Evolutionary conservation across 805 yeast species (phyloP), one percentile per base, ranked within the genome.

Genomic region (Yamadazyma olivae): DNA sequence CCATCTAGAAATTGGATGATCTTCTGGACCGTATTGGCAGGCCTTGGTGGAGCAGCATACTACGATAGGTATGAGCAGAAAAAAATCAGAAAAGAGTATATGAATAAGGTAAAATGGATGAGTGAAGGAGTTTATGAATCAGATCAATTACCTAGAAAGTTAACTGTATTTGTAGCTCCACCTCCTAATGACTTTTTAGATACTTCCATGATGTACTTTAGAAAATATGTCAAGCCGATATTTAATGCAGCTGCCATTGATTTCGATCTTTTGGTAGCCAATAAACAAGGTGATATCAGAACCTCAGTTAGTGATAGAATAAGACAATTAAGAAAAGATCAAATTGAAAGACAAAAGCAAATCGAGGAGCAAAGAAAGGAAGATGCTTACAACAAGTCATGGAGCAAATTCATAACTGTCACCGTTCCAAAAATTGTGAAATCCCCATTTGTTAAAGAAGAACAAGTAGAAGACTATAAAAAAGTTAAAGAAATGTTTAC

Each of bases 1-100:
- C 99, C 99, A 0, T 82, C 95, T 0, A 71, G 96, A 44, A 93
- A 91, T 64, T 91, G 98, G 99, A 60, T 77, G 67, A 85, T 89
- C 24, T 93, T 93, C 60, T 83, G 95, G 85, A 54, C 81, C 0
- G 77, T 85, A 6, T 56, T 84, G 1, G 78, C 81, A 1, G 61
- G 72, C 1, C 62, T 83, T 24, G 70, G 84, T 2, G 91, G 95
- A n/a, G 87, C 91, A 9, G 71, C 80, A 20, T 73, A 73, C 12
- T 89, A 87, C 61, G 99, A 93, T 59, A 81, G 82, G 46, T 68
- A 75, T 40, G 74, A 87, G 56, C 93, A 89, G 47, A 73, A 71
- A 30, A 71, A 75, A 44, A 71, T 83, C 17, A 64, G 96, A 27
- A 61, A 71, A 28, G 67, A 73, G 42, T 87, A 84, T 75, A 78